Percentiles rank a stretch among this genome's conserved stretches.
Evolutionary conservation across 75 land plant genomes (phyloP).

Genomic region (Gnetum montanum): DNA sequence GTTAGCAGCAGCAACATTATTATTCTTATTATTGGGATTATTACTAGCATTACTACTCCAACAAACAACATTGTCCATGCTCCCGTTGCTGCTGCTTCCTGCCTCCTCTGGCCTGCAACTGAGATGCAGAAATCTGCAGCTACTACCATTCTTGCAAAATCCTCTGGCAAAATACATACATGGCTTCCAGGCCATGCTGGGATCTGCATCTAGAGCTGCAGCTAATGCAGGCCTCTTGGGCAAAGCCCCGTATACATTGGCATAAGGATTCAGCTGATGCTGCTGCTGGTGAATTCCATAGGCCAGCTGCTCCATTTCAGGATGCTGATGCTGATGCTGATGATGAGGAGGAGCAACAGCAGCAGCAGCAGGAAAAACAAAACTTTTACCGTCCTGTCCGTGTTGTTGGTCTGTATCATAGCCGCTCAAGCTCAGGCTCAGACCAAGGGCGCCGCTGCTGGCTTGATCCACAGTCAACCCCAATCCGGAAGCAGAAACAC

Average conservation of each 20-base stretch:
- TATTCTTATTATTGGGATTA: too few species aligned
- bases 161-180: constrained; percentile 90
- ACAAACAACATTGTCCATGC: too few species aligned
- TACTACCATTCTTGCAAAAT: constrained; percentile 82
- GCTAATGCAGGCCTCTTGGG: constrained; percentile 25
- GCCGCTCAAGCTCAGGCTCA: not conserved
- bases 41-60: too few species aligned
- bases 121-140: constrained; percentile 77
- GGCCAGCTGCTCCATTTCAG: not conserved
- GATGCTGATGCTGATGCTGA: constrained; percentile 5
- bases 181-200: constrained; percentile 55
- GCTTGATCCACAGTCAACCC: not conserved
- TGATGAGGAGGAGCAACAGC: not conserved
- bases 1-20: too few species aligned
- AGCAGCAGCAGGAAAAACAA: constrained; percentile 34
- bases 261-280: not conserved
- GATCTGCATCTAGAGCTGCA: constrained; percentile 12
- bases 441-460: constrained; percentile 2
- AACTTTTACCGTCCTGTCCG: constrained; percentile 41
- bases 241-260: constrained; percentile 12
- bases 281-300: not conserved
- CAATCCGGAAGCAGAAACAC: not conserved
- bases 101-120: constrained; percentile 4
- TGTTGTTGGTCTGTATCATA: constrained; percentile 20
- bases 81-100: too few species aligned